Evolutionary conservation across 768 basidiomycete species (phyloP), one percentile per base, ranked within the genome.

Genomic region (Termitomyces sp.): DNA sequence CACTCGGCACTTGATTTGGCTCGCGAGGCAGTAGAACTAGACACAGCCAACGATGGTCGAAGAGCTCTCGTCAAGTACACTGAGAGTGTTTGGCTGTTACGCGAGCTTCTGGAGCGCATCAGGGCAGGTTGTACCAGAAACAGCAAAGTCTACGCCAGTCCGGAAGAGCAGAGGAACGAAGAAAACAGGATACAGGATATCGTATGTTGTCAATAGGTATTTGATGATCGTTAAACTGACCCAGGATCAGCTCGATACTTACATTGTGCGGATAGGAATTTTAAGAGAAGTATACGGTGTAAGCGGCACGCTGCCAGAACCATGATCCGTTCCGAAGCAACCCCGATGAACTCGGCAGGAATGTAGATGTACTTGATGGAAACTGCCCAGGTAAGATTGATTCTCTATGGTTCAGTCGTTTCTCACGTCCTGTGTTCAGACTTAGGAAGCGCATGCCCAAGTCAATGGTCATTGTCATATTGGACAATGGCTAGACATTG

Each of bases 81-180:
- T 1, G 55, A 62, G 44, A 62, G 60, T n/a, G 60, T 56, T 15
- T 46, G 47, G 54, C 37, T 59, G 3, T 47, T 62, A 8, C 54
- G 50, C n/a, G 60, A 62, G 31, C 38, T 59, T n/a, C 50, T 62
- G 55, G 37, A 52, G 11, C 26, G 38, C 26, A 49, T 54, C 11
- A 53, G 51, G 38, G 38, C n/a, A 0, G 26, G 48, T 42, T 7
- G 48, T 6, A 17, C 21, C 6, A 21, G 42, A 50, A 11, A 23
- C 5, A 19, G 23, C n/a, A 21, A 35, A 35, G 2, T 15, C n/a
- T 19, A 12, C 14, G 28, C 15, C 3, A 48, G 26, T 19, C 9
- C 3, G 3, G 50, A 48, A 7, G 44, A 47, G 17, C 42, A 45
- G 37, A 40, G 42, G 23, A 46, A 26, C 4, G 60, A 60, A 43